Evolutionary conservation across 768 basidiomycete genomes (phyloP).

Genomic region (Tricholomella constricta): DNA sequence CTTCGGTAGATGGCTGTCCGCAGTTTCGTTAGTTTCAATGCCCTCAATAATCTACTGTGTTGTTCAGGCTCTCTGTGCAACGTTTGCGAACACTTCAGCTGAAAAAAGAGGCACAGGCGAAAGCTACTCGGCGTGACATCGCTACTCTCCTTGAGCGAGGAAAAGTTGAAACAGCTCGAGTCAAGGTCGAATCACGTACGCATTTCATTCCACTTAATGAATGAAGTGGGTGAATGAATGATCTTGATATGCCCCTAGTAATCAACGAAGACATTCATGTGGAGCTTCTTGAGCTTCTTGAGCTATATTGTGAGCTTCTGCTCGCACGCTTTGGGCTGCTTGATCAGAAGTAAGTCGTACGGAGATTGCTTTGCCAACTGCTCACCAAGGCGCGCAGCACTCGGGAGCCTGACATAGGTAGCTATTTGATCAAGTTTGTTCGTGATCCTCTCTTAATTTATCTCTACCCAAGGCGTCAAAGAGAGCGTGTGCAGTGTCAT

Average conservation of each 20-base stretch:
- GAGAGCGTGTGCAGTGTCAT: conserved; percentile 91
- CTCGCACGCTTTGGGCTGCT: conserved; percentile 90
- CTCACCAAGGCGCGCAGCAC: conserved; percentile 42
- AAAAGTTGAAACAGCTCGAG: conserved; percentile 81
- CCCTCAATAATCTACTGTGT: conserved; percentile 4
- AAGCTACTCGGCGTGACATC: conserved; percentile 73
- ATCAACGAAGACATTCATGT: conserved; percentile 85
- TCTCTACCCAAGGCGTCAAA: conserved; percentile 34
- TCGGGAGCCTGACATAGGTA: conserved; percentile 83
- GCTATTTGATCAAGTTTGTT: not conserved
- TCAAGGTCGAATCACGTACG: conserved; percentile 84
- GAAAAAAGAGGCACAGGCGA: conserved; percentile 87
- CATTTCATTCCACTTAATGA: conserved; percentile 19
- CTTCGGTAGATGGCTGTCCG: conserved; percentile 18
- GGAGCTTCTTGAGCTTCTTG: conserved; percentile 88
- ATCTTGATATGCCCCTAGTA: conserved; percentile 39
- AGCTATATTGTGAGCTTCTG: conserved; percentile 93
- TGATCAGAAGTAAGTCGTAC: conserved; percentile 72
- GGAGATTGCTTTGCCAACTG: conserved; percentile 9
- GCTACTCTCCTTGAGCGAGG: conserved; percentile 77
- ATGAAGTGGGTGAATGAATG: conserved; percentile 1
- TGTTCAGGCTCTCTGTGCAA: conserved; percentile 75
- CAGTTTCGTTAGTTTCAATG: not conserved
- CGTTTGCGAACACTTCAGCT: conserved; percentile 83
- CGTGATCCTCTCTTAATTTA: not conserved